Evolutionary conservation across 2,329 filamentous ascomycete species (phyloP).

Genomic region (Aspergillus niger): DNA sequence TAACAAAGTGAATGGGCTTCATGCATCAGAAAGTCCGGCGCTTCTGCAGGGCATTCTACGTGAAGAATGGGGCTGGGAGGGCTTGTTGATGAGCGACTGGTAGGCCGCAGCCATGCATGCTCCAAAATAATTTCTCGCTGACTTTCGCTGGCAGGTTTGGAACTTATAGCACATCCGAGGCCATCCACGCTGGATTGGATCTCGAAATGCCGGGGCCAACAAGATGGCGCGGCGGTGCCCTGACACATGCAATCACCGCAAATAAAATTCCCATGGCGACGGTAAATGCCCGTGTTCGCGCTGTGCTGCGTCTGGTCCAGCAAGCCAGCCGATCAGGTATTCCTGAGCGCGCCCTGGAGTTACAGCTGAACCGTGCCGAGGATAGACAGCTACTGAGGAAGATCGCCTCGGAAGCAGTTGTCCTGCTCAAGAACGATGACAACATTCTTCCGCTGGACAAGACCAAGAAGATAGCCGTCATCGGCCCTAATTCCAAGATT

Average conservation of each 20-base stretch:
- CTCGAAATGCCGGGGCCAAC: slow-evolving; percentile 49
- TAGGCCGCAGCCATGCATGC: slow-evolving; percentile 17
- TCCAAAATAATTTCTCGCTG: background rate
- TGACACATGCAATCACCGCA: slow-evolving; percentile 46
- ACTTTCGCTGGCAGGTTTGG: slow-evolving; percentile 35
- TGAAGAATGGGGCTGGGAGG: slow-evolving; percentile 49
- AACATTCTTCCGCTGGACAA: slow-evolving; percentile 58
- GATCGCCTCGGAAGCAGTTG: slow-evolving; percentile 66
- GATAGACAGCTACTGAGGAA: slow-evolving; percentile 63
- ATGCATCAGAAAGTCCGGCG: slow-evolving; percentile 43
- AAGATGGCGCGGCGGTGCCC: slow-evolving; percentile 36
- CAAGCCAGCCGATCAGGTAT: slow-evolving; percentile 55
- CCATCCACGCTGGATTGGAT: slow-evolving; percentile 45
- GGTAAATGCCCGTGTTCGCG: slow-evolving; percentile 57
- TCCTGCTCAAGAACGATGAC: slow-evolving; percentile 70
- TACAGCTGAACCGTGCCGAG: slow-evolving; percentile 57
- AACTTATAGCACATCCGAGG: slow-evolving; percentile 43
- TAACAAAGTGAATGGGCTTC: slow-evolving; percentile 57
- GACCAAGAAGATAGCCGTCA: slow-evolving; percentile 49
- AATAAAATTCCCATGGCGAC: slow-evolving; percentile 56
- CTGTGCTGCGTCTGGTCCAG: slow-evolving; percentile 60
- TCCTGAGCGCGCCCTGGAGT: slow-evolving; percentile 56
- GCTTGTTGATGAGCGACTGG: slow-evolving; percentile 50
- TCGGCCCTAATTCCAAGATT: slow-evolving; percentile 55
- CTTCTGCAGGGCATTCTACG: slow-evolving; percentile 45